These are phyloP conservation scores for Flaveria robusta DNA, from an alignment of 129 eudicot species.

Conservation along the genomic window DNA sequence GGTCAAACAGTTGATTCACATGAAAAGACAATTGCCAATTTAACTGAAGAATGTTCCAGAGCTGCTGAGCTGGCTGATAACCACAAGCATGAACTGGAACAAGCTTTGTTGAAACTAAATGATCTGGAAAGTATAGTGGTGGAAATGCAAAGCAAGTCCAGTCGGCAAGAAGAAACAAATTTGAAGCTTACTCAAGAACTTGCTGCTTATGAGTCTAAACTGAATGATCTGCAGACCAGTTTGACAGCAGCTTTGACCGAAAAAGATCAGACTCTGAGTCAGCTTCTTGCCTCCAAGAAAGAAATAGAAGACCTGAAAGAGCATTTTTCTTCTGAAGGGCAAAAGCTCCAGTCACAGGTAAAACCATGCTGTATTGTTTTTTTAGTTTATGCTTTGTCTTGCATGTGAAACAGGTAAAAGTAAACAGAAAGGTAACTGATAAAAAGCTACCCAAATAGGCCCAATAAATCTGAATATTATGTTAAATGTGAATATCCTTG, in stretches of 20 bases:
- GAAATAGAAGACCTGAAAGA: slow-evolving; percentile 56
- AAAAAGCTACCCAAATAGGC: background rate
- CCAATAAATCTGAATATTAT: background rate
- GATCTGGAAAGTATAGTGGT: slow-evolving; percentile 51
- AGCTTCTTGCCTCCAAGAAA: slow-evolving; percentile 52
- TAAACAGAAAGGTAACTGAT: background rate
- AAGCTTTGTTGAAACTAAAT: slow-evolving; percentile 40
- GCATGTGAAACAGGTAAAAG: background rate
- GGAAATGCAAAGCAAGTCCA: slow-evolving; percentile 51
- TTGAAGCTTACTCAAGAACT: slow-evolving; percentile 75
- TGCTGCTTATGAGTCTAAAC: slow-evolving; percentile 52
- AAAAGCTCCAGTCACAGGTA: slow-evolving; percentile 81
- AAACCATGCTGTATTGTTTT: background rate
- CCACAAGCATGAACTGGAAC: slow-evolving; percentile 54
- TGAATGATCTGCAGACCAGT: slow-evolving; percentile 53
- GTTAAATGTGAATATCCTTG: background rate
- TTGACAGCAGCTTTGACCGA: slow-evolving; percentile 53
- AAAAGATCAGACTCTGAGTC: slow-evolving; percentile 52
- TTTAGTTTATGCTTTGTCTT: background rate
- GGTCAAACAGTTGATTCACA: slow-evolving; percentile 63
- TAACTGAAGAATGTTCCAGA: slow-evolving; percentile 64
- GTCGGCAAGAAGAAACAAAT: slow-evolving; percentile 53
- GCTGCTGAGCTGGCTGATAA: slow-evolving; percentile 59
- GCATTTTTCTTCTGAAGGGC: slow-evolving; percentile 55
- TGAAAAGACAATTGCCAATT: slow-evolving; percentile 53